Evolutionary conservation across 306 rosid species (phyloP).

Genomic region (Pueraria montana): DNA sequence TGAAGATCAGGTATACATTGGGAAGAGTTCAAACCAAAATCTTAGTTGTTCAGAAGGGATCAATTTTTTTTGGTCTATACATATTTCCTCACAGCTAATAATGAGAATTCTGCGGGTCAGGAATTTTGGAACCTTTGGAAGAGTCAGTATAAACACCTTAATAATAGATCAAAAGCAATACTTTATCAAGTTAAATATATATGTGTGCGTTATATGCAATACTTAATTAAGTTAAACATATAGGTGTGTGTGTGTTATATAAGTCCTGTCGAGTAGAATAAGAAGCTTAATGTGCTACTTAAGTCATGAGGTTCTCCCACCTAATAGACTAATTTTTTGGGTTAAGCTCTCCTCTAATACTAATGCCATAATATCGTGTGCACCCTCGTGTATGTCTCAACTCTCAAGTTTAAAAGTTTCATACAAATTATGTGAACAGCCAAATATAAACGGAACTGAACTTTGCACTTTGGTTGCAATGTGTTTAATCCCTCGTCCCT

Average conservation of each 20-base stretch:
- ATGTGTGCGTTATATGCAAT: not conserved
- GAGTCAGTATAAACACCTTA: not conserved
- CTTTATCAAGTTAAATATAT: not conserved
- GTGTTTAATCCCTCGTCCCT: not conserved
- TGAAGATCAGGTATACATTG: not conserved
- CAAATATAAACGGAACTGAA: not conserved
- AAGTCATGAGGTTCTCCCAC: too few species aligned
- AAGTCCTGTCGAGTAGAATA: not conserved
- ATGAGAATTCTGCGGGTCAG: not conserved
- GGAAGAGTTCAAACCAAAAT: slow-evolving; percentile 9
- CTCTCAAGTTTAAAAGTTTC: not conserved
- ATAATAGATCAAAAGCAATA: not conserved
- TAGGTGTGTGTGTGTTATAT: too few species aligned
- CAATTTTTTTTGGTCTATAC: not conserved
- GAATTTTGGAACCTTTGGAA: not conserved
- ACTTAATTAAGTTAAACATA: not conserved
- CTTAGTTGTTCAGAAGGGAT: not conserved
- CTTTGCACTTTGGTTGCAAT: not conserved
- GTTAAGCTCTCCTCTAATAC: not conserved
- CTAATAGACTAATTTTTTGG: too few species aligned
- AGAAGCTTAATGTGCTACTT: not conserved
- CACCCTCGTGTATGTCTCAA: not conserved
- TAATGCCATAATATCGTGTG: not conserved
- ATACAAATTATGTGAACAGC: not conserved
- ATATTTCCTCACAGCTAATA: not conserved